A percentile compares a stretch with the other conserved stretches of the same genome.
These are phyloP conservation scores for Notholithocarpus densiflorus DNA, from an alignment of 306 rosid genomes.

Conservation along the genomic window DNA sequence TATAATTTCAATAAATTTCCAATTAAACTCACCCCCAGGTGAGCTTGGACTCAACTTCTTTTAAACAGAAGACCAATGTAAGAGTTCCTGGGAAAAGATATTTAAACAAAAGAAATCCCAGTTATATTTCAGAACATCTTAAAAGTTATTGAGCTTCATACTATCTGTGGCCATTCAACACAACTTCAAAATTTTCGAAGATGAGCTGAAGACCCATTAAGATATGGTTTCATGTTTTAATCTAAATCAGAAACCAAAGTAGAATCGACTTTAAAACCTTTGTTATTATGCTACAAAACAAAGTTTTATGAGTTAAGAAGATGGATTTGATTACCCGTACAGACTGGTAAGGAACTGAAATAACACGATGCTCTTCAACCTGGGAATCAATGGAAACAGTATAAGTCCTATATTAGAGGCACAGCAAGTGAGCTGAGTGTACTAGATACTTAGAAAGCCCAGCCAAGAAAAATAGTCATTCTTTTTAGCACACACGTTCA, in stretches of 20 bases:
- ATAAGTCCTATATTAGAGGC: constrained; percentile 20
- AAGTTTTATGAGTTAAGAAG: background rate
- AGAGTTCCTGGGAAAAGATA: background rate
- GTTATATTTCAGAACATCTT: background rate
- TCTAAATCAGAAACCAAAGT: constrained; percentile 22
- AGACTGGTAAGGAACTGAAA: constrained; percentile 72
- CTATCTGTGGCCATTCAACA: constrained; percentile 8
- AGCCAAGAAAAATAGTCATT: background rate
- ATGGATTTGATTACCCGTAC: constrained; percentile 53
- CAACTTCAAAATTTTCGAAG: background rate
- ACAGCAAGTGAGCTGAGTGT: constrained; percentile 4
- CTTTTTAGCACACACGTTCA: constrained; percentile 1
- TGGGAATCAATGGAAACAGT: constrained; percentile 32
- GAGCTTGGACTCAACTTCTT: background rate
- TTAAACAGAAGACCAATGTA: background rate
- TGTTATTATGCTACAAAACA: background rate
- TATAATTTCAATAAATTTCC: background rate
- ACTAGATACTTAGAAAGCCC: constrained; percentile 4
- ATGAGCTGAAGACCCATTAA: background rate
- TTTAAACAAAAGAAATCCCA: background rate
- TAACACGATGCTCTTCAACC: constrained; percentile 91
- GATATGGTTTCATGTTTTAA: constrained; percentile 1
- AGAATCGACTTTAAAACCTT: constrained; percentile 1
- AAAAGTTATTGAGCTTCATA: background rate
- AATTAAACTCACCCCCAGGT: background rate